Base-by-base conservation (phyloP, 169 alveolate species). In the Plasmodium coatneyi region DNA sequence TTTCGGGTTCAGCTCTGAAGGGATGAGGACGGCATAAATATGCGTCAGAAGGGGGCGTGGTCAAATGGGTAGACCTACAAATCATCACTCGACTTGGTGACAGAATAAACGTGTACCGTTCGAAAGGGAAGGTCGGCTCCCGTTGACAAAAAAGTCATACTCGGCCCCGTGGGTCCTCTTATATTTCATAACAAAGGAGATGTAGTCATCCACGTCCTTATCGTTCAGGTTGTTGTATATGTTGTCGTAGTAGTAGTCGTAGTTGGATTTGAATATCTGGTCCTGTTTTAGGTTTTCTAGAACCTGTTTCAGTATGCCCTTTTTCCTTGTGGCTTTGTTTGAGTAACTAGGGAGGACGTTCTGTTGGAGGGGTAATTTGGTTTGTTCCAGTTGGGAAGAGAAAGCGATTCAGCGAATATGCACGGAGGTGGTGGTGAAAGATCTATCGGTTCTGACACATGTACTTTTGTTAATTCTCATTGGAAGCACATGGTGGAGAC, bases 181-280 rank as follows among this genome's bases (percentile, higher is more conserved):
- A 56, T n/a, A 87, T 19, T 87, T 87, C 87, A 87, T 52, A 7
- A 36, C 22, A 34, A 60, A 56, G 4, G 56, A 56, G 66, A 87
- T 56, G 30, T 87, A 87, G 5, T 87, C 89, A 19, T 87, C 46
- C 28, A 87, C 36, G 4, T 87, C 93, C 43, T 78, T 70, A 16
- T 87, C 93, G 10, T 87, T 87, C 3, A 60, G 28, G 46, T 87
- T 87, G 43, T 78, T 87, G 71, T 87, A 87, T 25, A 87, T 87
- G 19, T 87, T 22, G n/a, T 87, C 89, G 41, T 87, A 76, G 39
- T 87, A 87, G 49, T 87, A 87, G 39, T 87, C 78, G 39, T 87
- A 87, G 1, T 78, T 49, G 9, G n/a, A 78, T 7, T 30, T 19
- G 49, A 87, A 87, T 76, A n/a, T 52, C 5, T 87, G 74, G 10